Evolutionary conservation across 23 red algal genomes (phyloP).

Genomic region (Gracilaria gracilis): DNA sequence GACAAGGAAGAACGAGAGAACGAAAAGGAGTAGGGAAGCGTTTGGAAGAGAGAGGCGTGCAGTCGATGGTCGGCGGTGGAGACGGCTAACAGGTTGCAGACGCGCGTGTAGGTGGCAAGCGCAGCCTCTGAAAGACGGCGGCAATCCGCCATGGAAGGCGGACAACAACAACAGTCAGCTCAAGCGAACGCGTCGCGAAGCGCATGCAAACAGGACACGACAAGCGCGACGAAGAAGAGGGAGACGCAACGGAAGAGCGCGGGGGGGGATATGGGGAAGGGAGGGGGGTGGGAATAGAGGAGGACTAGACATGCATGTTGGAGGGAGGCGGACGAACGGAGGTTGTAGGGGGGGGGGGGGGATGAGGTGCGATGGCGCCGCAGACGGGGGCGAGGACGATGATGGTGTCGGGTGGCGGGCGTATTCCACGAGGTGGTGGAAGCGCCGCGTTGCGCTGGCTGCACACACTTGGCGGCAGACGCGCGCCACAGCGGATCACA

Average conservation of each 20-base stretch:
- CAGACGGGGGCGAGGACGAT: background rate
- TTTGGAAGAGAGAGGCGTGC: background rate
- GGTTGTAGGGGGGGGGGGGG: conserved; percentile 12
- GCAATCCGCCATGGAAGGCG: conserved; percentile 17
- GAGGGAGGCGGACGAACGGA: background rate
- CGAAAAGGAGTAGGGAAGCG: background rate
- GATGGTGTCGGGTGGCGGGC: background rate
- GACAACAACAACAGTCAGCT: background rate
- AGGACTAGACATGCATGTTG: too few species aligned
- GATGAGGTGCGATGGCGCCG: background rate
- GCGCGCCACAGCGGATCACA: conserved; percentile 34
- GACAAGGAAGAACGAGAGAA: conserved; percentile 11
- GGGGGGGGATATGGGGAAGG: background rate
- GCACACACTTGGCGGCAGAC: conserved; percentile 22
- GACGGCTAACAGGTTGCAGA: conserved; percentile 24
- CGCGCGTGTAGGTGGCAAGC: conserved; percentile 24
- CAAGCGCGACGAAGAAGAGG: background rate
- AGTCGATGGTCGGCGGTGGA: conserved; percentile 19
- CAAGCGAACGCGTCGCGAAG: background rate
- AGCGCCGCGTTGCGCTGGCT: background rate
- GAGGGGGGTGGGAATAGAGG: background rate
- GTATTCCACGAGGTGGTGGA: background rate
- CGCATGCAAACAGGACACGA: too few species aligned
- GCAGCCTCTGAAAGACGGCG: conserved; percentile 5
- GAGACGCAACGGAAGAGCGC: background rate